Percentiles rank a stretch among this genome's conserved stretches.
Conservation (phyloP, 2,329 filamentous ascomycete genomes). For the Fusarium penzigii region DNA sequence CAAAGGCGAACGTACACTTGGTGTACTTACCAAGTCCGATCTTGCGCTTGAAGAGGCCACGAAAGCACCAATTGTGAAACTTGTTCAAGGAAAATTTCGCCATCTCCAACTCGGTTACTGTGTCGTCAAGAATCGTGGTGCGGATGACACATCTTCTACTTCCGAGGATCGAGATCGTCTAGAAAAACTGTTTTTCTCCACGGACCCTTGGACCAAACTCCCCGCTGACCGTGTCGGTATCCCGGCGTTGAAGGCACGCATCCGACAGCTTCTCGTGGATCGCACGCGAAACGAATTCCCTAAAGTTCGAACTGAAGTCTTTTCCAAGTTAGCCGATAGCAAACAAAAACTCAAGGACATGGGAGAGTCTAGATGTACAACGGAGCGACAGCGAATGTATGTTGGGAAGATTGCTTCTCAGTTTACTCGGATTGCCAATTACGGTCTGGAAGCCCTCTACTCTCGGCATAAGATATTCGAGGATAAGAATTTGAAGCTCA, state of each 20-base stretch:
- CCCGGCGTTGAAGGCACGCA: constrained; percentile 34
- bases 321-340: constrained; percentile 7
- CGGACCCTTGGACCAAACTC: constrained; percentile 37
- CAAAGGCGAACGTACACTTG: constrained; percentile 43
- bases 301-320: constrained; percentile 35
- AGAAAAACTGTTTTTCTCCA: constrained; percentile 41
- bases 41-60: constrained; percentile 45
- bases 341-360: constrained; percentile 26
- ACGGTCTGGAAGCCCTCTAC: constrained; percentile 40
- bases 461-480: constrained; percentile 32
- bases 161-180: constrained; percentile 31
- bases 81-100: constrained; percentile 42
- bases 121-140: constrained; percentile 49
- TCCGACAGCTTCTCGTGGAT: constrained; percentile 41
- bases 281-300: constrained; percentile 43
- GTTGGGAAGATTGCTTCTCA: constrained; percentile 35
- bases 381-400: constrained; percentile 36
- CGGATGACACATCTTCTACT: constrained; percentile 39
- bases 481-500: constrained; percentile 32
- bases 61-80: constrained; percentile 41
- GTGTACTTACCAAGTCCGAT: constrained; percentile 62
- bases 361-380: constrained; percentile 31
- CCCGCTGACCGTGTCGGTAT: constrained; percentile 35
- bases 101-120: constrained; percentile 49
- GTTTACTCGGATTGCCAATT: constrained; percentile 31